Conservation (phyloP, 2,329 filamentous ascomycete genomes). For the Canariomyces notabilis region DNA sequence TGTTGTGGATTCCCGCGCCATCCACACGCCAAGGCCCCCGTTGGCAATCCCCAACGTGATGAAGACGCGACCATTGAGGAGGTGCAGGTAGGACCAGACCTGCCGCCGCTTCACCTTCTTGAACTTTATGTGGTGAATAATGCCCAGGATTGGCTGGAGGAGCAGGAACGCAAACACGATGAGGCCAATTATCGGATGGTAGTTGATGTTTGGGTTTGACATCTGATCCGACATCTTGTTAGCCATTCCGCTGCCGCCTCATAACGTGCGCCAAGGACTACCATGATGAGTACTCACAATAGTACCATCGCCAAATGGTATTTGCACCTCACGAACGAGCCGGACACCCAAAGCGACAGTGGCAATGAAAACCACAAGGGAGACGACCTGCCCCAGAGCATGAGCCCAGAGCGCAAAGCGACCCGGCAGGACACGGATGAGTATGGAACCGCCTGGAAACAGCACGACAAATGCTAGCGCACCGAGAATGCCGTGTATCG, state of each 20-base stretch:
- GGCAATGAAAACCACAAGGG: slow-evolving; percentile 34
- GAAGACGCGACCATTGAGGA: slow-evolving; percentile 39
- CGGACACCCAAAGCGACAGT: slow-evolving; percentile 40
- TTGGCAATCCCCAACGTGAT: slow-evolving; percentile 42
- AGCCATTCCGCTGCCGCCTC: background rate
- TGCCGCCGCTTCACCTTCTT: slow-evolving; percentile 35
- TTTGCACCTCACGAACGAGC: slow-evolving; percentile 28
- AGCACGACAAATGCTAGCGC: slow-evolving; percentile 38
- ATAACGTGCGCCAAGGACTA: background rate
- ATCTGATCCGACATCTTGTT: slow-evolving; percentile 25
- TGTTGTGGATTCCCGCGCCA: slow-evolving; percentile 10
- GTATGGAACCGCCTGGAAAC: slow-evolving; percentile 41
- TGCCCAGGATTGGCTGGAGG: slow-evolving; percentile 40
- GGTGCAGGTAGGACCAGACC: slow-evolving; percentile 38
- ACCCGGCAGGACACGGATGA: slow-evolving; percentile 37
- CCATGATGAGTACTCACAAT: slow-evolving; percentile 30
- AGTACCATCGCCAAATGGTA: slow-evolving; percentile 5
- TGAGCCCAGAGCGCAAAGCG: slow-evolving; percentile 35
- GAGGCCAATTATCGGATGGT: slow-evolving; percentile 45
- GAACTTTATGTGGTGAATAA: slow-evolving; percentile 41
- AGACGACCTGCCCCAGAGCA: slow-evolving; percentile 35
- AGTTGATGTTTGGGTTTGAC: slow-evolving; percentile 29
- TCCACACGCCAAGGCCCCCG: slow-evolving; percentile 38
- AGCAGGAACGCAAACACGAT: slow-evolving; percentile 36
- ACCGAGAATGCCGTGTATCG: slow-evolving; percentile 39